A percentile compares a stretch with the other conserved stretches of the same genome.
Conservation (phyloP, 179 eudicot species). For the Patellifolia procumbens region DNA sequence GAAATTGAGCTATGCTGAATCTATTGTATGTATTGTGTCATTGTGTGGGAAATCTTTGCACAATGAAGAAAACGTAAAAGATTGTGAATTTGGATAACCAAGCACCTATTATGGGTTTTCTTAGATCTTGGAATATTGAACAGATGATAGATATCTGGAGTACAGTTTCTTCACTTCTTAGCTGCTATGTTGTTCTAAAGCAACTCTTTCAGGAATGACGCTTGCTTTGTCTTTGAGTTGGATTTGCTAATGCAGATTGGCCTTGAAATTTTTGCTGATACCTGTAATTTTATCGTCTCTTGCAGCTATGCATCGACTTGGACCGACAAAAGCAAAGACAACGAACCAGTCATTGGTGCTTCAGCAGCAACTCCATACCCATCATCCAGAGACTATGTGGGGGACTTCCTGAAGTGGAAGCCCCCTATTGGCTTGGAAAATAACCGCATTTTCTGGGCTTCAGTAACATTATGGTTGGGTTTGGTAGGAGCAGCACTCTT, state of each 20-base stretch:
- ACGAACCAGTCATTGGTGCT: constrained; percentile 42
- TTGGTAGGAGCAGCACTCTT: constrained; percentile 81
- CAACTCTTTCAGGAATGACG: neutral
- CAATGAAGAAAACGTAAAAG: neutral
- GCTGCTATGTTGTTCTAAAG: neutral
- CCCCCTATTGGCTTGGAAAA: constrained; percentile 69
- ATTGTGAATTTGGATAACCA: neutral
- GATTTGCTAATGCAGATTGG: neutral
- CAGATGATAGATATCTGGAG: neutral
- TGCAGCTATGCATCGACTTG: constrained; percentile 84
- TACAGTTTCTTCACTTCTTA: neutral
- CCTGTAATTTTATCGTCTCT: constrained; percentile 5
- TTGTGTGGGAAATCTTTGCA: neutral
- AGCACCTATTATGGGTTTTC: neutral
- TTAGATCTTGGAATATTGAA: neutral
- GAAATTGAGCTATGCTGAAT: neutral
- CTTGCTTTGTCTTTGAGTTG: neutral
- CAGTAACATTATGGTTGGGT: constrained; percentile 69
- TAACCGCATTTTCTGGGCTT: constrained; percentile 74
- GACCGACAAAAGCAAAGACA: constrained; percentile 83
- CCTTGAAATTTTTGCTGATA: neutral
- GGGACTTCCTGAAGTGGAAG: constrained; percentile 80
- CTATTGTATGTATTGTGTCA: neutral
- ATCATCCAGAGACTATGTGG: constrained; percentile 54
- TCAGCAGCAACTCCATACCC: constrained; percentile 61